Evolutionary conservation across 441 rosid species (phyloP).

Genomic region (Adansonia grandidieri): DNA sequence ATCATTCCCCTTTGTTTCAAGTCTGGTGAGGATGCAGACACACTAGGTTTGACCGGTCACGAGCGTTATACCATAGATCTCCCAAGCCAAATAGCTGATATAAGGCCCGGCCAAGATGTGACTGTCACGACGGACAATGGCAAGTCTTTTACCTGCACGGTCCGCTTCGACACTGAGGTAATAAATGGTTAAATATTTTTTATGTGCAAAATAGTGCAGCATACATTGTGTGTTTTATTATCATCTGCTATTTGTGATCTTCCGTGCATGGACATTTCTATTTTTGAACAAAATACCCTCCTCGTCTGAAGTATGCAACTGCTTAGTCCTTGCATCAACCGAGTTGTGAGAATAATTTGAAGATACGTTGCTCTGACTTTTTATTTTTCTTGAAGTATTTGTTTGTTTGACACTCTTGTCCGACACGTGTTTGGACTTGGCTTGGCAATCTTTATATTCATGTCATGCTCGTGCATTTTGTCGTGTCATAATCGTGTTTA

Average conservation of each 20-base stretch:
- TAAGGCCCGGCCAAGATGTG: conserved; percentile 97
- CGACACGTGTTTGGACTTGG: too few species aligned
- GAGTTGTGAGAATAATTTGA: too few species aligned
- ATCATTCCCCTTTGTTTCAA: conserved; percentile 90
- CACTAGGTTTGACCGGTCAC: conserved; percentile 84
- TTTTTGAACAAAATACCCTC: background rate
- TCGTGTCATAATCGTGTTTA: too few species aligned
- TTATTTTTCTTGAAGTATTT: too few species aligned
- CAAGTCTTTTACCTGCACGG: conserved; percentile 89
- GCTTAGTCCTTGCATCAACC: background rate
- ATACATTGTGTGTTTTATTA: background rate
- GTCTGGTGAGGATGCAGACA: conserved; percentile 88
- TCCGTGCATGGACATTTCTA: background rate
- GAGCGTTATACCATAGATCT: conserved; percentile 88
- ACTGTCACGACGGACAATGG: conserved; percentile 81
- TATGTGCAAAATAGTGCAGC: background rate
- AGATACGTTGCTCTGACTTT: too few species aligned
- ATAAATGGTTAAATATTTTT: conserved; percentile 2
- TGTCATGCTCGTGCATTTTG: too few species aligned
- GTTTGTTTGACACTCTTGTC: too few species aligned
- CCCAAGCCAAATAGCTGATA: conserved; percentile 68
- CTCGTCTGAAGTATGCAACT: background rate
- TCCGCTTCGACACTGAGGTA: conserved; percentile 98
- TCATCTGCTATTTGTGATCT: background rate
- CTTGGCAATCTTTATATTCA: too few species aligned